Base-by-base conservation (phyloP, 176 grass and related monocot species). In the Bolboschoenus planiculmis region DNA sequence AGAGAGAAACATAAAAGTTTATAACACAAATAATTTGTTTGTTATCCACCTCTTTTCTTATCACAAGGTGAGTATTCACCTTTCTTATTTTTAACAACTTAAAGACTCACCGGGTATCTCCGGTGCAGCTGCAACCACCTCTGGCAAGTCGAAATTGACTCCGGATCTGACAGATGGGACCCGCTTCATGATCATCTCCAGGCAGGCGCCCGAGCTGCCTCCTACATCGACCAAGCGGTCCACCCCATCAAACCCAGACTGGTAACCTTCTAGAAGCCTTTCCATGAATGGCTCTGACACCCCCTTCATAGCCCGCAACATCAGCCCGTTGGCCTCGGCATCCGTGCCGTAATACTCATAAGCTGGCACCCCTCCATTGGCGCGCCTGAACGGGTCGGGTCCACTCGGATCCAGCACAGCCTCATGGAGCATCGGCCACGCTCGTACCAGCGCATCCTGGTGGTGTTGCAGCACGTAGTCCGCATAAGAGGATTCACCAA, bases 231-330 rank as follows among this genome's bases (percentile, higher is more conserved):
- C 95, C 4, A 97, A 87, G 40, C 81, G 92, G 10, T 13, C 78
- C 9, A 94, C 87, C 20, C 92, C 85, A 0, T 81, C 59, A 79
- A 97, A 92, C 4, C 87, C 88, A 1, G n/a, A 86, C 0, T 4
- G 55, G 83, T 89, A 89, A 26, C 90, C 88, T 37, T 85, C 78
- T 0, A 97, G 88, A 47, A 97, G 74, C 44, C 88, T 85, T 50
- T 89, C 81, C 90, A 97, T 97, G 90, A 97, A 97, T 1, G 92
- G 90, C 83, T 94, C 92, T 6, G 95, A 97, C 1, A 94, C 88
- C 3, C 90, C 95, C 1, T 83, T 55, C 95, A 97, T 94, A 1
- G 92, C 92, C 0, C 85, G 48, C 27, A 92, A 87, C 95, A 97
- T 97, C 29, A 92, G 58, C 55, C 37, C 90, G 88, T 94, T 97